phyloP scores from a whole-genome alignment of 73 alveolate genomes.

The Stentor roeselii region DNA sequence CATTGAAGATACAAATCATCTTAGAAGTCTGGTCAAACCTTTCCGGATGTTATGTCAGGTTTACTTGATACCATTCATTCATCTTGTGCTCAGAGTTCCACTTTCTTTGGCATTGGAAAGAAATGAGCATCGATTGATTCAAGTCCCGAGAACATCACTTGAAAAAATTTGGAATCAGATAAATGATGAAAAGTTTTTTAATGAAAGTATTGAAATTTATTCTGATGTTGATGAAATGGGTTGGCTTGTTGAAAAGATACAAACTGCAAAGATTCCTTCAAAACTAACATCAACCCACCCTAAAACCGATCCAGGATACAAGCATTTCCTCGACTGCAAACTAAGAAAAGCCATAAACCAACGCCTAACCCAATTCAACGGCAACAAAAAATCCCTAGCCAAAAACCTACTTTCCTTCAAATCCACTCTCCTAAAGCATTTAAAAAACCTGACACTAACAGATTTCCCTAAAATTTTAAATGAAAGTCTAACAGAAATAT shows the following conservation, averaged over 20 bases:
- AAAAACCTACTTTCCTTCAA: too few species aligned
- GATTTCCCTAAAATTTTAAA: too few species aligned
- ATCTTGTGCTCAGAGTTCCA: neutral
- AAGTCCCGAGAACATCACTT: neutral
- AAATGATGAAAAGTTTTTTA: constrained; percentile 13
- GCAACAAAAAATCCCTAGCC: neutral
- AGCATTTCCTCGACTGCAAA: neutral
- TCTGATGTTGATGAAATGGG: neutral
- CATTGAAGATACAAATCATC: constrained; percentile 16
- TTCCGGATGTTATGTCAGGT: neutral
- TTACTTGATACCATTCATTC: neutral
- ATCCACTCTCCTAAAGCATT: too few species aligned
- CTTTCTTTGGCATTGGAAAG: neutral
- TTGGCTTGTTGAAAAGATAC: neutral
- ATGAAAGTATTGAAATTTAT: neutral
- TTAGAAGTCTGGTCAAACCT: neutral
- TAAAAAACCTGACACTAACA: too few species aligned
- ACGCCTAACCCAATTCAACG: neutral
- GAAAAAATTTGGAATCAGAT: neutral
- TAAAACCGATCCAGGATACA: neutral
- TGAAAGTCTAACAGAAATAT: too few species aligned
- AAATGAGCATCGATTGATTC: neutral
- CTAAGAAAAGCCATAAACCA: neutral
- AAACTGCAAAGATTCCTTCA: neutral
- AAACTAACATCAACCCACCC: neutral